These are phyloP conservation scores for Acorus gramineus DNA, from an alignment of 106 monocot species.

Conservation along the genomic window DNA sequence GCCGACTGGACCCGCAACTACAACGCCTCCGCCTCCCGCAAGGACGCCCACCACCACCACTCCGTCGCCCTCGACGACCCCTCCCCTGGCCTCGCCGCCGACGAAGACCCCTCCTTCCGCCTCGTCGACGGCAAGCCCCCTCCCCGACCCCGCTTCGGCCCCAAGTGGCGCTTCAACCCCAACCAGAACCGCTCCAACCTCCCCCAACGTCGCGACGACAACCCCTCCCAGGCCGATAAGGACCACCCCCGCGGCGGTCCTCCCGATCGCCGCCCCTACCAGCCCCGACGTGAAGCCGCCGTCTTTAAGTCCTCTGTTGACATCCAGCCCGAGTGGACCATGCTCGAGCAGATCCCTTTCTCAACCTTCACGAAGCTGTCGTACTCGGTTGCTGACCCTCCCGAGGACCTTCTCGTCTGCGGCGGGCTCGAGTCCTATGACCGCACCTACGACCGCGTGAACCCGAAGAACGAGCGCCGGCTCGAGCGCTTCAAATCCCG, in stretches of 20 bases:
- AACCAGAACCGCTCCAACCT: slow-evolving; percentile 66
- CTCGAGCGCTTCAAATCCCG: slow-evolving; percentile 82
- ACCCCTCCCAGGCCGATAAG: slow-evolving; percentile 74
- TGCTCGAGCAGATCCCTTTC: slow-evolving; percentile 93
- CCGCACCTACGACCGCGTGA: slow-evolving; percentile 59
- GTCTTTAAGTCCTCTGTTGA: slow-evolving; percentile 72
- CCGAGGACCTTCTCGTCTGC: slow-evolving; percentile 81
- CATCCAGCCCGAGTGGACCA: slow-evolving; percentile 93
- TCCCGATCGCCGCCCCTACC: not conserved
- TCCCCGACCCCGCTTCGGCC: slow-evolving; percentile 84
- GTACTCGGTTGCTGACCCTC: slow-evolving; percentile 70
- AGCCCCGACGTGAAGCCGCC: slow-evolving; percentile 33
- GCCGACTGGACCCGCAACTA: slow-evolving; percentile 92
- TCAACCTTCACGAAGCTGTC: slow-evolving; percentile 90
- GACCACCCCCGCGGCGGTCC: slow-evolving; percentile 53
- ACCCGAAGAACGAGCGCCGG: slow-evolving; percentile 77
- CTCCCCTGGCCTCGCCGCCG: slow-evolving; percentile 25
- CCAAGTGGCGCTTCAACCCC: slow-evolving; percentile 60
- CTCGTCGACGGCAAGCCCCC: slow-evolving; percentile 92
- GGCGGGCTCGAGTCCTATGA: slow-evolving; percentile 85
- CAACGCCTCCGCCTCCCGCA: slow-evolving; percentile 9
- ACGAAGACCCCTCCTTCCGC: slow-evolving; percentile 76
- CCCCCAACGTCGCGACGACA: slow-evolving; percentile 84
- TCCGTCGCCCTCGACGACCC: slow-evolving; percentile 41
- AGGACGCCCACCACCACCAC: slow-evolving; percentile 13